Evolutionary conservation across 495 filamentous ascomycete species (phyloP).

Genomic region (Acidomyces sp.): DNA sequence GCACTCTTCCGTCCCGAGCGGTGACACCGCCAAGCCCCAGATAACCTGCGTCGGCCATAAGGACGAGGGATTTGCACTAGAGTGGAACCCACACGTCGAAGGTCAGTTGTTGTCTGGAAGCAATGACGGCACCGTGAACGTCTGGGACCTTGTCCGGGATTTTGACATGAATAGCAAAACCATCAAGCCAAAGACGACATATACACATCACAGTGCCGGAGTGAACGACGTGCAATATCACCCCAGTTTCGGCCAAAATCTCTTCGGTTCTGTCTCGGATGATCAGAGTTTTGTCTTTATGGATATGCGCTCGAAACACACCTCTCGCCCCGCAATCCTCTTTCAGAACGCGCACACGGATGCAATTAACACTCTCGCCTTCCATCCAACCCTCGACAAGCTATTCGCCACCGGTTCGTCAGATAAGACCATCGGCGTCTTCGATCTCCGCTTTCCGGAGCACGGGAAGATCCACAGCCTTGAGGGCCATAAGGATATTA

Average conservation of each 20-base stretch:
- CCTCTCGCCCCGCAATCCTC: conserved; percentile 46
- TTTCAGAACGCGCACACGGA: conserved; percentile 57
- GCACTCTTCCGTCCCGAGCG: conserved; percentile 45
- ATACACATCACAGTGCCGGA: conserved; percentile 75
- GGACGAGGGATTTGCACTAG: conserved; percentile 84
- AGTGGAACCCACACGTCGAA: conserved; percentile 75
- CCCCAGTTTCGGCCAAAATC: conserved; percentile 53
- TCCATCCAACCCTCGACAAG: conserved; percentile 78
- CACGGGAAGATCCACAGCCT: conserved; percentile 70
- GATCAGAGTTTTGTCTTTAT: conserved; percentile 87
- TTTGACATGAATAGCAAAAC: conserved; percentile 34
- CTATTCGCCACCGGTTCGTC: conserved; percentile 84
- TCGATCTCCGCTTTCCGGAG: conserved; percentile 68
- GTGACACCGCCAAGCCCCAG: conserved; percentile 51
- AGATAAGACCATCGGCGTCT: conserved; percentile 87
- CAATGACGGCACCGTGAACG: conserved; percentile 76
- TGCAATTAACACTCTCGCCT: conserved; percentile 87
- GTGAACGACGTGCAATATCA: conserved; percentile 97
- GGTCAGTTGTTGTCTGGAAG: conserved; percentile 81
- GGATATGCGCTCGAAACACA: conserved; percentile 57
- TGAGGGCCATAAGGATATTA: conserved; percentile 72
- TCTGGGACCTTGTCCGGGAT: conserved; percentile 53
- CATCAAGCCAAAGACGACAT: conserved; percentile 56
- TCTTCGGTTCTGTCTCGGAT: conserved; percentile 90
- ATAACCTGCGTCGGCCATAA: conserved; percentile 77